Evolutionary conservation across 163 green algal genomes (phyloP).

Genomic region (Scenedesmus sp.): DNA sequence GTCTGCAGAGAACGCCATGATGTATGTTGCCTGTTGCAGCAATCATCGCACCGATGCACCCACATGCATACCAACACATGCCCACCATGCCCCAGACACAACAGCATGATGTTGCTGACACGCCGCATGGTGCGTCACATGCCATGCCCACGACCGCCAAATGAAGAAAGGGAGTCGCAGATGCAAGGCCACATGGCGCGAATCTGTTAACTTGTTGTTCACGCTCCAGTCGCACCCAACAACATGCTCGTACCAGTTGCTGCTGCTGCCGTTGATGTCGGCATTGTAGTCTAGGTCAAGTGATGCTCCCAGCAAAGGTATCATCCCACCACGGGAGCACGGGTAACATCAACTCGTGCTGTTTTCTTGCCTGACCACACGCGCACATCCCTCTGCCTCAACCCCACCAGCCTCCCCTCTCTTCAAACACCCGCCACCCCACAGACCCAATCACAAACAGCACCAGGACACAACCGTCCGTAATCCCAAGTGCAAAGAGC

Average conservation of each 20-base stretch:
- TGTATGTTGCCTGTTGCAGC: background rate
- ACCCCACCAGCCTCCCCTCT: background rate
- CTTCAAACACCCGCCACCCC: background rate
- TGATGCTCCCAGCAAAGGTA: background rate
- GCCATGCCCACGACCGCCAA: background rate
- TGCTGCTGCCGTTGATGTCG: background rate
- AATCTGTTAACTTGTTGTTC: background rate
- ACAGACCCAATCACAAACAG: background rate
- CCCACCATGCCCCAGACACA: background rate
- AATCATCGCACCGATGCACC: background rate
- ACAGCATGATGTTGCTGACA: constrained; percentile 8
- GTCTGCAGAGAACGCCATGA: background rate
- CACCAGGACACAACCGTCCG: background rate
- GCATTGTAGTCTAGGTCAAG: background rate
- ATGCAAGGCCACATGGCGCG: background rate
- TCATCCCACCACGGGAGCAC: background rate
- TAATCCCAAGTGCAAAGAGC: background rate
- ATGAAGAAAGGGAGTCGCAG: background rate
- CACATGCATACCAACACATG: background rate
- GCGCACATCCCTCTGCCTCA: background rate
- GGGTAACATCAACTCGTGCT: background rate
- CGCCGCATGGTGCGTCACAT: background rate
- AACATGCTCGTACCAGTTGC: background rate
- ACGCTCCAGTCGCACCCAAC: background rate
- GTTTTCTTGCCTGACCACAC: background rate